Evolutionary conservation across 2,329 filamentous ascomycete species (phyloP).

Genomic region (Neopestalotiopsis rosae): DNA sequence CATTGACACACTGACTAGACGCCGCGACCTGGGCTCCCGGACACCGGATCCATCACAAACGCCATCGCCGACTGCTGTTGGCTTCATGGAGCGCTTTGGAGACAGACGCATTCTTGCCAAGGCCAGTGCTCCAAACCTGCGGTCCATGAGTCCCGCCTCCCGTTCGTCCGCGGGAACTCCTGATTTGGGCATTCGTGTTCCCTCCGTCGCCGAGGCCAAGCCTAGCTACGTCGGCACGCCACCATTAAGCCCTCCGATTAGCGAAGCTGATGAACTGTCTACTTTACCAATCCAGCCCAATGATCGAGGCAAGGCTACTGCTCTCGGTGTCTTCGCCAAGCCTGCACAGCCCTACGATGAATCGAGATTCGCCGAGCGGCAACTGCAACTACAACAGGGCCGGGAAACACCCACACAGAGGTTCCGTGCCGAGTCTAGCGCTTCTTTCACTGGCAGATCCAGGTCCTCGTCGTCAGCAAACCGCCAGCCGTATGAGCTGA

Average conservation of each 20-base stretch:
- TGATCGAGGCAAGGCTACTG: constrained; percentile 59
- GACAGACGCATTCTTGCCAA: constrained; percentile 56
- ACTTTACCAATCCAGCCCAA: constrained; percentile 72
- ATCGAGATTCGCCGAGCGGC: constrained; percentile 80
- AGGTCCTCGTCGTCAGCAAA: constrained; percentile 53
- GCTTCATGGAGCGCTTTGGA: constrained; percentile 51
- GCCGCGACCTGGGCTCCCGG: constrained; percentile 56
- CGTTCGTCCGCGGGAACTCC: constrained; percentile 43
- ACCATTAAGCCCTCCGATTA: constrained; percentile 72
- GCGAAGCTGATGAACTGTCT: constrained; percentile 72
- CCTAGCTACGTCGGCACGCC: constrained; percentile 46
- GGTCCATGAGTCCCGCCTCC: constrained; percentile 56
- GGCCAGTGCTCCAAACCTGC: constrained; percentile 73
- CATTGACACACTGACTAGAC: constrained; percentile 77
- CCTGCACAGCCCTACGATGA: constrained; percentile 82
- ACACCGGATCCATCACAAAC: constrained; percentile 55
- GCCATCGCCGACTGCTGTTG: constrained; percentile 50
- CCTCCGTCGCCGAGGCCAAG: constrained; percentile 43
- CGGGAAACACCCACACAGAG: constrained; percentile 64
- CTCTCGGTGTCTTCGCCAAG: constrained; percentile 59
- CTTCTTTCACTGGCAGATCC: constrained; percentile 48
- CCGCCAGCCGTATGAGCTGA: constrained; percentile 38
- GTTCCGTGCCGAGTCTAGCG: constrained; percentile 51
- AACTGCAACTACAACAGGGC: constrained; percentile 80
- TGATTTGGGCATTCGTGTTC: constrained; percentile 36